A percentile compares a stretch with the other conserved stretches of the same genome.
These are phyloP conservation scores for Eucalyptus marginata DNA, from an alignment of 345 rosid genomes.

Conservation along the genomic window DNA sequence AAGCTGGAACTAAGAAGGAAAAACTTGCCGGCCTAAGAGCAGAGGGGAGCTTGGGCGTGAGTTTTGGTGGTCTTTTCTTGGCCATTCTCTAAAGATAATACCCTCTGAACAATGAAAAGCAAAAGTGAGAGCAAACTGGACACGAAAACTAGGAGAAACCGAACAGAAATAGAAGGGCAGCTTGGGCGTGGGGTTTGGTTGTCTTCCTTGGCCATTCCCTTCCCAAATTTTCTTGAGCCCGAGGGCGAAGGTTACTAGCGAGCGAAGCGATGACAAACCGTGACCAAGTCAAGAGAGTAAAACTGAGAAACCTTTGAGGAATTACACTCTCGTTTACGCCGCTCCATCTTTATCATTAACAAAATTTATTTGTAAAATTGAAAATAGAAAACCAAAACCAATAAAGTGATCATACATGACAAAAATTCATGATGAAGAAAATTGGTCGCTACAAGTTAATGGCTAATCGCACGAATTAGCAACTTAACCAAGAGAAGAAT, in stretches of 20 bases:
- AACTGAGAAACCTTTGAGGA: neutral
- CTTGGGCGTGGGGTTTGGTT: neutral
- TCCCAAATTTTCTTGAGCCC: neutral
- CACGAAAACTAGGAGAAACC: neutral
- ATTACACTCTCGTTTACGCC: neutral
- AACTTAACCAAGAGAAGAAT: neutral
- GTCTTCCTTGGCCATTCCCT: too few relatives aligned
- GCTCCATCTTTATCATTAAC: neutral
- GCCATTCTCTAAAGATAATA: neutral
- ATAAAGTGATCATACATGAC: neutral
- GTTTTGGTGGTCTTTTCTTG: neutral
- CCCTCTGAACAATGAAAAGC: neutral
- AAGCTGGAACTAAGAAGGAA: neutral
- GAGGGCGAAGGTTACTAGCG: accelerated
- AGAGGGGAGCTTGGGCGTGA: neutral
- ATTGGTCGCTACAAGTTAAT: neutral
- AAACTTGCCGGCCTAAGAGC: neutral
- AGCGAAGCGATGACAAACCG: neutral
- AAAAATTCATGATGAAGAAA: neutral
- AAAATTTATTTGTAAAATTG: neutral
- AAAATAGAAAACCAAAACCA: neutral
- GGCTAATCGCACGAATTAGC: neutral
- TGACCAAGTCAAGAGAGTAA: neutral
- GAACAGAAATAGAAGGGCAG: neutral
- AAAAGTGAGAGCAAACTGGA: neutral